These are phyloP conservation scores for Phanerochaete carnosa DNA, from an alignment of 768 basidiomycete genomes.

Conservation along the genomic window DNA sequence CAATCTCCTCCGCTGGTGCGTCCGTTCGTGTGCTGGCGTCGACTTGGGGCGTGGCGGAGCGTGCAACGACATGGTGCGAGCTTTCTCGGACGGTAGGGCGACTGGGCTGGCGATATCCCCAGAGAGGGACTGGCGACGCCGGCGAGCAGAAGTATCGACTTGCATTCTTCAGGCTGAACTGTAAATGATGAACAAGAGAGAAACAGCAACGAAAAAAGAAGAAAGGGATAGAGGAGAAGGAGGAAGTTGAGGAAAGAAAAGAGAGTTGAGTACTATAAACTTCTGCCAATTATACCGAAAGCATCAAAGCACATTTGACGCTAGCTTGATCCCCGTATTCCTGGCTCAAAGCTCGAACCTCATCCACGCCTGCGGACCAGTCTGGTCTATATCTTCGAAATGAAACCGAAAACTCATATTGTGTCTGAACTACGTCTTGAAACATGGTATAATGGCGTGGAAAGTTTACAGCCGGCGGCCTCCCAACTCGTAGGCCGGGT, in stretches of 20 bases:
- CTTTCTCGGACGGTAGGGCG: constrained; percentile 13
- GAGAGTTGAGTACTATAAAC: neutral
- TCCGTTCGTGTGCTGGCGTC: constrained; percentile 60
- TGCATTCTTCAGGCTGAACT: neutral
- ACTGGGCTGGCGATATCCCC: constrained; percentile 27
- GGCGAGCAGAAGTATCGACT: constrained; percentile 12
- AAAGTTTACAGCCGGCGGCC: neutral
- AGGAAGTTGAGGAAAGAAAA: constrained; percentile 2
- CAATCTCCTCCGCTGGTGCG: constrained; percentile 22
- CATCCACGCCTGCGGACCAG: too few relatives aligned
- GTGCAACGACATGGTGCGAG: constrained; percentile 26
- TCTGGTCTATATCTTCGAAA: too few relatives aligned
- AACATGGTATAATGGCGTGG: neutral
- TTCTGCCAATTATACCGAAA: neutral
- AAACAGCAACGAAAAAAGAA: neutral
- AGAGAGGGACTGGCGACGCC: constrained; percentile 62
- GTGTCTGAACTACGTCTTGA: neutral
- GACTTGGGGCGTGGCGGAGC: constrained; percentile 73
- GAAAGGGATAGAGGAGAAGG: neutral
- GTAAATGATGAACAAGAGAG: constrained; percentile 3
- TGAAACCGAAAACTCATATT: neutral
- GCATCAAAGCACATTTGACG: neutral
- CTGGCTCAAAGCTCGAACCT: neutral
- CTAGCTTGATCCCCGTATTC: neutral
- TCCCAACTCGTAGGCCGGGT: neutral